phyloP scores from a whole-genome alignment of 2,329 filamentous ascomycete genomes.

The Fusarium longipes region DNA sequence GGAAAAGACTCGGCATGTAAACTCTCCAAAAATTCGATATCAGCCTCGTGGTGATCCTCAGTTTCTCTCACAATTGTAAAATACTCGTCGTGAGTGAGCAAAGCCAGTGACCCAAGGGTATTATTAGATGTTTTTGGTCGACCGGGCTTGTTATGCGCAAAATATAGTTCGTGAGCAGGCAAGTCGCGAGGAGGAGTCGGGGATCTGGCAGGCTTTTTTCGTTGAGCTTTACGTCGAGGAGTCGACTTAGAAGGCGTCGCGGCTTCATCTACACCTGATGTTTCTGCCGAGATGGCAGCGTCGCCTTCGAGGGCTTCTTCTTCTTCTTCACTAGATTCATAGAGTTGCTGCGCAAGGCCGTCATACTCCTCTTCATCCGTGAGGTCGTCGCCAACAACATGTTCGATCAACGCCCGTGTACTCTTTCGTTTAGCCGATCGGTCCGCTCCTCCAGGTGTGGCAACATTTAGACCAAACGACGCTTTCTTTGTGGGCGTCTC shows the following conservation, averaged over 20 bases:
- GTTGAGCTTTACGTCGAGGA: conserved; percentile 43
- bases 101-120: conserved; percentile 76
- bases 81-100: conserved; percentile 93
- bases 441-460: conserved; percentile 79
- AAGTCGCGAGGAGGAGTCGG: conserved; percentile 85
- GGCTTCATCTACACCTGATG: conserved; percentile 50
- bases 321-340: conserved; percentile 66
- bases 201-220: conserved; percentile 61
- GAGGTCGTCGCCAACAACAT: conserved; percentile 70
- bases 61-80: conserved; percentile 73
- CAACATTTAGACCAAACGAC: conserved; percentile 47
- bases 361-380: conserved; percentile 81
- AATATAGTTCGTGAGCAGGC: conserved; percentile 90
- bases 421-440: conserved; percentile 90
- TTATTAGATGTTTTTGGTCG: conserved; percentile 87
- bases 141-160: conserved; percentile 89
- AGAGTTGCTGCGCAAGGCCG: conserved; percentile 75
- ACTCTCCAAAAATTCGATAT: conserved; percentile 76
- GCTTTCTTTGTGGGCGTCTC: conserved; percentile 55
- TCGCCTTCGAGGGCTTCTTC: conserved; percentile 53
- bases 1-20: conserved; percentile 85
- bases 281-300: conserved; percentile 28
- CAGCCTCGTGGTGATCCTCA: conserved; percentile 74
- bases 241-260: conserved; percentile 60
- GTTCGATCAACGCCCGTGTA: conserved; percentile 78